Percentiles rank a stretch among this genome's conserved stretches.
Evolutionary conservation across 495 filamentous ascomycete genomes (phyloP).

Genomic region (Talaromyces trachyspermus): DNA sequence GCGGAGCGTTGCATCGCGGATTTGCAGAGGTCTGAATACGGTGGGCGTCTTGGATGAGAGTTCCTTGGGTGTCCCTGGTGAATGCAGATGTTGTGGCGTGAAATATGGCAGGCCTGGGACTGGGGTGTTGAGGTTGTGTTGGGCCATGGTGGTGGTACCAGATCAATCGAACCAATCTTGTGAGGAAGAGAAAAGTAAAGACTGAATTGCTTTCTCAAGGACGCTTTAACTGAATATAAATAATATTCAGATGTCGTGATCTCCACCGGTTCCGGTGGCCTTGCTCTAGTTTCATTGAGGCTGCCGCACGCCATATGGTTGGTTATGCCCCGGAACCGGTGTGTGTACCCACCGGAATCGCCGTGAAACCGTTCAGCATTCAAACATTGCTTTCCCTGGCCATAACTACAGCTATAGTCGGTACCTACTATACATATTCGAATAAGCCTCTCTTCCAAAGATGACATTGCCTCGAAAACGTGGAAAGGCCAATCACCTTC

Average conservation of each 20-base stretch:
- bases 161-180: no score
- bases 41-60: conserved; percentile 34
- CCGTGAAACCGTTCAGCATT: no score
- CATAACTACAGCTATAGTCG: no score
- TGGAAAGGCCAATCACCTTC: no score
- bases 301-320: no score
- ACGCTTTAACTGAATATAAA: not conserved
- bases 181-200: not conserved
- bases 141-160: not conserved
- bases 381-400: no score
- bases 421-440: no score
- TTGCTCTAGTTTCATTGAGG: not conserved
- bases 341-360: not conserved
- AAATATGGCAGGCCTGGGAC: conserved; percentile 29
- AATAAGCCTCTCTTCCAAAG: no score
- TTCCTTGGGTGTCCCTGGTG: conserved; percentile 35
- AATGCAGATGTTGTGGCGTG: conserved; percentile 43
- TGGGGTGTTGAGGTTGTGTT: not conserved
- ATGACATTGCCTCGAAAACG: no score
- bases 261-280: not conserved
- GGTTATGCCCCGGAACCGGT: not conserved
- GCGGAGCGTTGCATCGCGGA: conserved; percentile 50
- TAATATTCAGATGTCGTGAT: not conserved
- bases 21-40: conserved; percentile 49
- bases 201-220: not conserved